phyloP scores from a whole-genome alignment of 2,329 filamentous ascomycete species.

The Colletotrichum tabaci region DNA sequence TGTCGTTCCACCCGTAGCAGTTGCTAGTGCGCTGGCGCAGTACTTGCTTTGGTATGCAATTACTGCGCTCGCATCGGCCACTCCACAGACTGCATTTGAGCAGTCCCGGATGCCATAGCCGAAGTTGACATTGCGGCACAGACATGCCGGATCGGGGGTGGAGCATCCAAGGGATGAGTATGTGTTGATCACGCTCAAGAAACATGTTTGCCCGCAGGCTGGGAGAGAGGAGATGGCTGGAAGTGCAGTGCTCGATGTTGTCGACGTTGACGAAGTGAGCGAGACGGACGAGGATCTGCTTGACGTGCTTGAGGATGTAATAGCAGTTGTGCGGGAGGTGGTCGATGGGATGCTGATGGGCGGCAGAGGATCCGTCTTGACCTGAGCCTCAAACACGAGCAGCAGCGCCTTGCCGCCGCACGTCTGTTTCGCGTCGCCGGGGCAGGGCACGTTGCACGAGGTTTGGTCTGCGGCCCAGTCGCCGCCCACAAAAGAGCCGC shows the following conservation, averaged over 20 bases:
- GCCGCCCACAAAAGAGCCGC: too few relatives aligned
- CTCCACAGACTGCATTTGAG: constrained; percentile 7
- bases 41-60: constrained; percentile 32
- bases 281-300: constrained; percentile 2
- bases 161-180: constrained; percentile 34
- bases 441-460: too few relatives aligned
- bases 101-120: constrained; percentile 41
- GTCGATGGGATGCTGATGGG: constrained; percentile 12
- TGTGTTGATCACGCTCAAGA: constrained; percentile 1
- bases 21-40: constrained; percentile 27
- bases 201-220: too few relatives aligned
- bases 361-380: constrained; percentile 13
- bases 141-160: constrained; percentile 29
- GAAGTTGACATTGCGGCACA: constrained; percentile 42
- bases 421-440: too few relatives aligned
- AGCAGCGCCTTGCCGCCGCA: too few relatives aligned
- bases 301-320: background rate
- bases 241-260: constrained; percentile 10
- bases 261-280: constrained; percentile 15
- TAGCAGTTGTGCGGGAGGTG: constrained; percentile 18
- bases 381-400: constrained; percentile 47
- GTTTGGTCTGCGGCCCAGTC: too few relatives aligned
- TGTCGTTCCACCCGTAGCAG: constrained; percentile 12
- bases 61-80: constrained; percentile 34
- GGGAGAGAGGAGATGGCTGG: background rate